Percentiles rank a stretch among this genome's conserved stretches.
Evolutionary conservation across 164 flowering plant species (phyloP).

Genomic region (Vitis amurensis): DNA sequence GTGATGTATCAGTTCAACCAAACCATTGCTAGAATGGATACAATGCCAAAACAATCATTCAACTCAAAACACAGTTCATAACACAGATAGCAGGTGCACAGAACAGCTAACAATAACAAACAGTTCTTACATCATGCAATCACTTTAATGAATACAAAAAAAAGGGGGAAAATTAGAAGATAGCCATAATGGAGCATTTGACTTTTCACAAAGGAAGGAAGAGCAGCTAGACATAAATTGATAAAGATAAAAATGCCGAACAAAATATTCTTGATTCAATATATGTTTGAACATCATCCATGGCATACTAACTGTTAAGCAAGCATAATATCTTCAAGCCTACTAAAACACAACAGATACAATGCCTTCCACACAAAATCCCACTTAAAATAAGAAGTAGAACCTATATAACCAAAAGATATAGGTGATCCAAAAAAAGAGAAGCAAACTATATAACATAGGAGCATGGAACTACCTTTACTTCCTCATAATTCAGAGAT

Average conservation of each 20-base stretch:
- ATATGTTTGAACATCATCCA: no score
- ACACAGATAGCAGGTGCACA: not conserved
- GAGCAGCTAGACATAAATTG: no score
- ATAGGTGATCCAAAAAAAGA: not conserved
- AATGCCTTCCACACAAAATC: not conserved
- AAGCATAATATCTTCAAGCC: not conserved
- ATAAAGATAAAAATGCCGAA: no score
- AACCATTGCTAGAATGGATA: not conserved
- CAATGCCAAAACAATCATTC: not conserved
- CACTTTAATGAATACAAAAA: not conserved
- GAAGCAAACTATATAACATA: slow-evolving; percentile 39
- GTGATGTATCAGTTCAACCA: not conserved
- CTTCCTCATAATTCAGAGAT: slow-evolving; percentile 93
- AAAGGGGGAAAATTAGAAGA: not conserved
- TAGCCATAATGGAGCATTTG: no score
- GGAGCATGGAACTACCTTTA: slow-evolving; percentile 92
- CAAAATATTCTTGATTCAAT: no score
- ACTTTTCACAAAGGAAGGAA: no score
- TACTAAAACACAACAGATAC: slow-evolving; percentile 4
- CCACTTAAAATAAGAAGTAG: slow-evolving; percentile 5
- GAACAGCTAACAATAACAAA: not conserved
- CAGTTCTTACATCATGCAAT: not conserved
- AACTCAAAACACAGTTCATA: not conserved
- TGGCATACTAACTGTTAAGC: no score
- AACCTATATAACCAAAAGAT: slow-evolving; percentile 23